These are phyloP conservation scores for Candida chauliodis DNA, from an alignment of 805 yeast species.

Conservation along the genomic window DNA sequence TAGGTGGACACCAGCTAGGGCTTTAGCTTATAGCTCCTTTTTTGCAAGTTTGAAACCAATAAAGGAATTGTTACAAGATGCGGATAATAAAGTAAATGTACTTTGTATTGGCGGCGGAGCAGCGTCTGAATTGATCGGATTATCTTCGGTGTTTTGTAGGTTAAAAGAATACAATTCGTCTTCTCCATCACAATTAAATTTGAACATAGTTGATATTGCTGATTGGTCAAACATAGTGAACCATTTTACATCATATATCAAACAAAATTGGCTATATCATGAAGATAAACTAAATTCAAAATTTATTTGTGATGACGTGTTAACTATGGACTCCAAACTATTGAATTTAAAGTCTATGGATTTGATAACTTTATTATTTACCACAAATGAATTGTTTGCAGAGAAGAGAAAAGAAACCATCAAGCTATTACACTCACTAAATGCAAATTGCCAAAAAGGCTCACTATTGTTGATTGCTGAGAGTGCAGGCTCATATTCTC, in stretches of 20 bases:
- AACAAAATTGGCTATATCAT: conserved; percentile 51
- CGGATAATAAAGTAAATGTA: conserved; percentile 32
- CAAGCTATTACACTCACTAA: conserved; percentile 52
- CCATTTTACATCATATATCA: conserved; percentile 42
- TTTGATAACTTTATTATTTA: conserved; percentile 71
- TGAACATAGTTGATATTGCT: conserved; percentile 71
- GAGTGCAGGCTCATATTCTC: conserved; percentile 87
- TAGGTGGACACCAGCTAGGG: conserved; percentile 84
- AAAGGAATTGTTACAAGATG: conserved; percentile 31
- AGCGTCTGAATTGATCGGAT: conserved; percentile 70
- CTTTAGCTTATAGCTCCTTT: conserved; percentile 68
- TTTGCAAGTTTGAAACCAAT: conserved; percentile 51
- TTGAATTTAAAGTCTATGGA: conserved; percentile 21
- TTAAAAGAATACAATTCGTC: conserved; percentile 32
- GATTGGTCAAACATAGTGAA: conserved; percentile 63
- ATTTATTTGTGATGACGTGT: conserved; percentile 30
- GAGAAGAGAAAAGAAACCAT: conserved; percentile 63
- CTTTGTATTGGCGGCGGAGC: conserved; percentile 88
- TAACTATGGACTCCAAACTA: conserved; percentile 15
- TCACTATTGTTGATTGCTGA: conserved; percentile 67
- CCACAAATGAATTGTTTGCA: conserved; percentile 81
- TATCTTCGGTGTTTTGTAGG: conserved; percentile 54
- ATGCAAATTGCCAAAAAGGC: conserved; percentile 50
- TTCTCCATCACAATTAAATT: conserved; percentile 31
- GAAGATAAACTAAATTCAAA: conserved; percentile 23